These are phyloP conservation scores for Psidium guajava DNA, from an alignment of 345 rosid species.

Conservation along the genomic window DNA sequence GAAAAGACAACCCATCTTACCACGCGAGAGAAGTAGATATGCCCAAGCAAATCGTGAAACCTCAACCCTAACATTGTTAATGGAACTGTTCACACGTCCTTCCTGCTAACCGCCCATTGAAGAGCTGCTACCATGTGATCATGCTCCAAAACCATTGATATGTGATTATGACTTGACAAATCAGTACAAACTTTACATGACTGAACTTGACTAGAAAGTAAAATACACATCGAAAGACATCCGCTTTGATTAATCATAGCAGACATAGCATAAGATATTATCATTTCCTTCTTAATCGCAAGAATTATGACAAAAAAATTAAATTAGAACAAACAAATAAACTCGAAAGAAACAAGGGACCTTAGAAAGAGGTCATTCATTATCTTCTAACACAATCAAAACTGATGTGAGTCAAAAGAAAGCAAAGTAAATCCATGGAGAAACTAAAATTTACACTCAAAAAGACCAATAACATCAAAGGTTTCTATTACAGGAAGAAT, in stretches of 20 bases:
- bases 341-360: background rate
- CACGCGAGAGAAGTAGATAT: background rate
- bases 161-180: background rate
- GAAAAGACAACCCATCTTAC: background rate
- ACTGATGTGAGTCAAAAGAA: background rate
- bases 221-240: background rate
- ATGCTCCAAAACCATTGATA: background rate
- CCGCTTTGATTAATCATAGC: background rate
- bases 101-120: background rate
- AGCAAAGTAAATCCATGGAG: background rate
- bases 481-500: constrained; percentile 15
- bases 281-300: background rate
- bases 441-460: background rate
- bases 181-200: background rate
- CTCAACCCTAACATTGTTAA: background rate
- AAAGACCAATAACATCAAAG: background rate
- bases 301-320: background rate
- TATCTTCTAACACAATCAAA: background rate
- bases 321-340: background rate
- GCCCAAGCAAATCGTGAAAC: background rate
- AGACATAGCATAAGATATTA: background rate
- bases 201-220: background rate
- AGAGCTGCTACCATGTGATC: background rate
- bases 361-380: background rate
- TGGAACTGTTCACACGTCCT: background rate